phyloP scores from a whole-genome alignment of 345 rosid species.

The Salix brachista region DNA sequence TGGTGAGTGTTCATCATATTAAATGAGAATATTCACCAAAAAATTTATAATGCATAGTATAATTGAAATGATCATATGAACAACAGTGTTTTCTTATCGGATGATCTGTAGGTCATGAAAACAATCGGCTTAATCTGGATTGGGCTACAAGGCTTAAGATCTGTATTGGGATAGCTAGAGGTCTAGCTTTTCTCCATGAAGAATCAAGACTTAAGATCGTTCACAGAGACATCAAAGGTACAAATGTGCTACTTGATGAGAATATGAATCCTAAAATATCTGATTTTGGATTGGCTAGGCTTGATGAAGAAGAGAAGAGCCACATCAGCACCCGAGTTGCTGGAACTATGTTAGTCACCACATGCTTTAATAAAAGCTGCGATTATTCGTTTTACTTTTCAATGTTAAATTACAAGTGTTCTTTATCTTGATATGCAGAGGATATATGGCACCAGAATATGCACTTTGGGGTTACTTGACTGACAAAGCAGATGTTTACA shows the following conservation, averaged over 20 bases:
- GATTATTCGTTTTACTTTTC: neutral
- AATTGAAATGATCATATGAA: neutral
- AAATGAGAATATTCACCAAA: neutral
- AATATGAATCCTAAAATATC: constrained; percentile 35
- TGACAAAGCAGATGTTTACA: constrained; percentile 31
- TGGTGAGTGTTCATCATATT: constrained; percentile 21
- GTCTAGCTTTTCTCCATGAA: constrained; percentile 37
- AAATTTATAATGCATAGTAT: neutral
- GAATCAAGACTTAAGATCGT: constrained; percentile 33
- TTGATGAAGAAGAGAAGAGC: constrained; percentile 30
- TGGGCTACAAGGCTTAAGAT: constrained; percentile 30
- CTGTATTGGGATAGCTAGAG: constrained; percentile 33
- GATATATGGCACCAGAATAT: too few species aligned
- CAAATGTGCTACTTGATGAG: constrained; percentile 30
- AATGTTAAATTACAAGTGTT: neutral
- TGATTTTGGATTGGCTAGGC: constrained; percentile 35
- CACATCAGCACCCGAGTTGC: constrained; percentile 34
- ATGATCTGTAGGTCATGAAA: constrained; percentile 10
- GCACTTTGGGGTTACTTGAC: neutral
- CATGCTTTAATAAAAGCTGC: neutral
- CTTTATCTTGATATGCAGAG: neutral
- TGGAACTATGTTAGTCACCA: constrained; percentile 22
- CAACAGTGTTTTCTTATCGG: neutral
- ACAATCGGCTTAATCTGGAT: constrained; percentile 19
- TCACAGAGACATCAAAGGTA: constrained; percentile 33